Evolutionary conservation across 352 stramenopile genomes (phyloP), one percentile per base, ranked within the genome.

Genomic region (Vaucheria bursata): DNA sequence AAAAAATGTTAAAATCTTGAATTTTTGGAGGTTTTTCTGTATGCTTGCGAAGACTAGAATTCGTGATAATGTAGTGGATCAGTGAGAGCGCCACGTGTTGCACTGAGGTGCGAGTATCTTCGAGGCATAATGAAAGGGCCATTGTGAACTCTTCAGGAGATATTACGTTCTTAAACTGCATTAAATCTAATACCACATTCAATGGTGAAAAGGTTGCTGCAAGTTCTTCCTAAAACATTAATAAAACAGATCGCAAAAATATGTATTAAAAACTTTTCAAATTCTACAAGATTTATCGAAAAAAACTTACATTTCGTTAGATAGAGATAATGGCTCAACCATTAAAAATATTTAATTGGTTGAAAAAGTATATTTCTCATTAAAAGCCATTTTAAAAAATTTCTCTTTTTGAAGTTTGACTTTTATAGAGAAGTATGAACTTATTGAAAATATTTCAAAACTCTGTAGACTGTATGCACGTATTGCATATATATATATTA

Each of bases 91-190:
- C 70, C 7, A 78, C 52, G 18, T 32, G 39, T 35, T 82, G 77
- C 31, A 82, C 69, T 34, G 69, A 39, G 33, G 71, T 64, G 35
- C 77, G 77, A n/a, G 77, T 37, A 65, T 82, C 77, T 32, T 66
- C 71, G 34, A 82, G 77, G 18, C 67, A 49, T 36, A 73, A 66
- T 49, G 74, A 52, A 32, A 82, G 74, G 31, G 77, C 77, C 32
- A 74, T 64, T 32, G 77, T 67, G 36, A 82, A 67, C 77, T 82
- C 77, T 7, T 36, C 45, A 34, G 77, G 77, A 52, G 50, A 75
- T 45, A 75, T 66, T 8, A 75, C 25, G n/a, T 49, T 25, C 71
- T 71, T 75, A 25, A 53, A 65, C 34, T 64, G 40, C 50, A 82
- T 29, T 37, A 79, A 66, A 35, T 78, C 68, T 34, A 70, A 31